Conservation (phyloP, 441 rosid genomes). For the Croton setiger region DNA sequence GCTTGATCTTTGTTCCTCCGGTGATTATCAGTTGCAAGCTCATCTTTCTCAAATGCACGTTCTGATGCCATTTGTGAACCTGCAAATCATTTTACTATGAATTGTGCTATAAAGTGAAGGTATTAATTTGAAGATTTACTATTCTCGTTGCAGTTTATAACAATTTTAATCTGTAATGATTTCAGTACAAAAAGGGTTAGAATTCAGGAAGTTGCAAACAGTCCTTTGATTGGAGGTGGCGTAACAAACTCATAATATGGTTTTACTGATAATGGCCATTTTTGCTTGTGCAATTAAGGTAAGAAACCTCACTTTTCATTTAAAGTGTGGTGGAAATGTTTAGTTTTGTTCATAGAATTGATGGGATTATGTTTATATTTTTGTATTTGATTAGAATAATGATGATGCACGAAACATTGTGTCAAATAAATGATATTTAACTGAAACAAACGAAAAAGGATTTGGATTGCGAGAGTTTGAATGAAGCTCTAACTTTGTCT, state of each 20-base stretch:
- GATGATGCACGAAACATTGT: no score
- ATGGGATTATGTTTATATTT: no score
- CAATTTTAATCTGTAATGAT: constrained; percentile 3
- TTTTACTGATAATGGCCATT: background rate
- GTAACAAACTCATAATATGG: constrained; percentile 15
- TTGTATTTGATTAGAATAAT: no score
- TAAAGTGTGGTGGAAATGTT: no score
- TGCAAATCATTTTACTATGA: background rate
- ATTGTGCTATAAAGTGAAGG: background rate
- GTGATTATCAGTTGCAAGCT: background rate
- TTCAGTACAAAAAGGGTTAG: constrained; percentile 35
- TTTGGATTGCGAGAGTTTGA: background rate
- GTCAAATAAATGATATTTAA: no score
- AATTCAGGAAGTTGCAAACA: constrained; percentile 11
- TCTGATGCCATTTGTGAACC: background rate
- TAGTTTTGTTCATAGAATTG: background rate
- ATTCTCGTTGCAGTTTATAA: constrained; percentile 1
- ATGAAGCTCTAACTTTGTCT: background rate
- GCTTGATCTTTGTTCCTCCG: background rate
- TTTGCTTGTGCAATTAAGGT: constrained; percentile 7
- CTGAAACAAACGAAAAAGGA: no score
- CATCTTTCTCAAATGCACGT: background rate
- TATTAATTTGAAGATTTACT: background rate
- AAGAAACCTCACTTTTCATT: background rate
- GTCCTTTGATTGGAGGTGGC: background rate